phyloP scores from a whole-genome alignment of 148 eudicot genomes.

The Rhododendron vialii region DNA sequence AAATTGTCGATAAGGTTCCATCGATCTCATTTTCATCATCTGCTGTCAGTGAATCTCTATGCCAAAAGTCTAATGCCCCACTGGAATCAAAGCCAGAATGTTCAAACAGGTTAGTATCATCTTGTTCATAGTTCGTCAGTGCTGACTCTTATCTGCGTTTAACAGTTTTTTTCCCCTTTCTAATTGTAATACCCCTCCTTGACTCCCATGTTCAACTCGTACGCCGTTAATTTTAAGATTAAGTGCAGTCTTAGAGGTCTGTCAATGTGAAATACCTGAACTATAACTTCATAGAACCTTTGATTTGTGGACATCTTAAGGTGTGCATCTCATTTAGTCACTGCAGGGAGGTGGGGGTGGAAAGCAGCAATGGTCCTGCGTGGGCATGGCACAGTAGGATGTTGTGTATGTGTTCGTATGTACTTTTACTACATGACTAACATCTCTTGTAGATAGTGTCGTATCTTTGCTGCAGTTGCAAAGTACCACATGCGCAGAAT shows the following conservation, averaged over 20 bases:
- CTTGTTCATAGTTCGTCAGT: background rate
- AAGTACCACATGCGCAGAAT: background rate
- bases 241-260: background rate
- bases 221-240: background rate
- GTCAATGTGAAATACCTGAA: background rate
- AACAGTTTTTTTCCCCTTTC: background rate
- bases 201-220: background rate
- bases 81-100: slow-evolving; percentile 23
- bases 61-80: slow-evolving; percentile 9
- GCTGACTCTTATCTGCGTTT: background rate
- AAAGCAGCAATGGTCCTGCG: background rate
- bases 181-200: background rate
- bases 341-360: background rate
- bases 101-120: slow-evolving; percentile 45
- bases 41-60: slow-evolving; percentile 20
- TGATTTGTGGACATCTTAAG: background rate
- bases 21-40: slow-evolving; percentile 21
- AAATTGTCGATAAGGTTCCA: slow-evolving; percentile 28
- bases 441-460: background rate
- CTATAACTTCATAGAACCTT: background rate
- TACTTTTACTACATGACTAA: background rate
- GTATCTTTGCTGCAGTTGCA: background rate
- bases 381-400: background rate
- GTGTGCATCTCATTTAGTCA: background rate
- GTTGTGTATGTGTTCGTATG: background rate